Evolutionary conservation across 2,329 filamentous ascomycete species (phyloP).

Genomic region (Fusarium phyllophilum): DNA sequence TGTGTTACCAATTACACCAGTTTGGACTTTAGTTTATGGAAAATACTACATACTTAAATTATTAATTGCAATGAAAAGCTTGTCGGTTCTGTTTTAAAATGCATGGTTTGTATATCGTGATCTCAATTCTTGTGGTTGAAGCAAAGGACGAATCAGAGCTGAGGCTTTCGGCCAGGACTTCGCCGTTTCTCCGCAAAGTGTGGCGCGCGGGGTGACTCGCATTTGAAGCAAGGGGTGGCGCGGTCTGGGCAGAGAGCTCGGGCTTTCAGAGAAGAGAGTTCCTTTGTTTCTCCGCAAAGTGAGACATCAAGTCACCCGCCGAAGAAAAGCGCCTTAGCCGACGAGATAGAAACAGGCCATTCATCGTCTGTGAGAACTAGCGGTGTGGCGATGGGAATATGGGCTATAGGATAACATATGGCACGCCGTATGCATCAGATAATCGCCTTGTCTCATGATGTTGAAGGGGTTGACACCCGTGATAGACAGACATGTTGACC

Average conservation of each 20-base stretch:
- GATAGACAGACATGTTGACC: background rate
- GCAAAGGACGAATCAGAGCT: background rate
- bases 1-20: background rate
- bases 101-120: background rate
- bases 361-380: constrained; percentile 30
- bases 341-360: constrained; percentile 25
- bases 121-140: background rate
- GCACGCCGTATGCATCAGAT: constrained; percentile 28
- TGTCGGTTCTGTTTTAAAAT: background rate
- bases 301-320: constrained; percentile 31
- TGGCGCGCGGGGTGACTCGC: constrained; percentile 28
- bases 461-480: constrained; percentile 12
- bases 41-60: background rate
- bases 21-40: background rate
- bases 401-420: constrained; percentile 7
- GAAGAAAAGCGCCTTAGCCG: constrained; percentile 34
- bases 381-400: constrained; percentile 36
- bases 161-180: background rate
- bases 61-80: background rate
- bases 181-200: constrained; percentile 16
- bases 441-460: constrained; percentile 35
- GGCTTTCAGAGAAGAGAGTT: background rate
- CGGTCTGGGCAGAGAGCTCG: constrained; percentile 21
- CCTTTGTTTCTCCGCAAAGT: constrained; percentile 37
- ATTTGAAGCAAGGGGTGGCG: constrained; percentile 29